Percentiles rank a stretch among this genome's conserved stretches.
phyloP scores from a whole-genome alignment of 371 early-diverging fungal genomes.

The Syncephalastrum sp. region DNA sequence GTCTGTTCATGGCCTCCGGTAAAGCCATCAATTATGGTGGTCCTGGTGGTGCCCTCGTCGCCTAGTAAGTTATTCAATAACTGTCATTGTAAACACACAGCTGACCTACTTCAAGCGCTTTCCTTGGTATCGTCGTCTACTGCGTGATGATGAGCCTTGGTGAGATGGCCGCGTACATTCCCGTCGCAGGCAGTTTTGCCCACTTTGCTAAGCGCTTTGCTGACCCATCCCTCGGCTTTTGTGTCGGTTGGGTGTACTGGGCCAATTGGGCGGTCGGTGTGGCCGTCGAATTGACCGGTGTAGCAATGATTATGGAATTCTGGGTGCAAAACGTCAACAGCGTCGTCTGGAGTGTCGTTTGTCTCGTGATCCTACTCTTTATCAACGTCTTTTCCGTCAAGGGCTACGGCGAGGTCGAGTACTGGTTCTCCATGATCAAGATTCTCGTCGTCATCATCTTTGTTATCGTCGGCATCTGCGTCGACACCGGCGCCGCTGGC shows the following conservation, averaged over 20 bases:
- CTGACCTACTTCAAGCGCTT: slow-evolving; percentile 9
- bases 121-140: slow-evolving; percentile 83
- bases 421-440: slow-evolving; percentile 60
- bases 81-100: neutral
- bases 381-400: slow-evolving; percentile 68
- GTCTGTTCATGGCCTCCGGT: slow-evolving; percentile 89
- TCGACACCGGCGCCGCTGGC: slow-evolving; percentile 57
- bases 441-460: slow-evolving; percentile 65
- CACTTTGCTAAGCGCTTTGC: slow-evolving; percentile 82
- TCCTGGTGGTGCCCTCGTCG: slow-evolving; percentile 71
- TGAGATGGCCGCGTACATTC: slow-evolving; percentile 85
- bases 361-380: slow-evolving; percentile 55
- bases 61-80: slow-evolving; percentile 42
- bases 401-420: slow-evolving; percentile 69
- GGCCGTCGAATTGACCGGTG: slow-evolving; percentile 79
- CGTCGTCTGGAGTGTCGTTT: slow-evolving; percentile 61
- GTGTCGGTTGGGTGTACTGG: slow-evolving; percentile 81
- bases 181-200: slow-evolving; percentile 83
- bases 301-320: slow-evolving; percentile 74
- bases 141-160: slow-evolving; percentile 83
- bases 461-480: slow-evolving; percentile 73
- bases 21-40: slow-evolving; percentile 74
- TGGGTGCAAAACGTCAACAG: slow-evolving; percentile 69
- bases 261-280: slow-evolving; percentile 83
- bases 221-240: slow-evolving; percentile 81